phyloP scores from a whole-genome alignment of 805 yeast genomes.

The Maudiozyma pseudohumilis region DNA sequence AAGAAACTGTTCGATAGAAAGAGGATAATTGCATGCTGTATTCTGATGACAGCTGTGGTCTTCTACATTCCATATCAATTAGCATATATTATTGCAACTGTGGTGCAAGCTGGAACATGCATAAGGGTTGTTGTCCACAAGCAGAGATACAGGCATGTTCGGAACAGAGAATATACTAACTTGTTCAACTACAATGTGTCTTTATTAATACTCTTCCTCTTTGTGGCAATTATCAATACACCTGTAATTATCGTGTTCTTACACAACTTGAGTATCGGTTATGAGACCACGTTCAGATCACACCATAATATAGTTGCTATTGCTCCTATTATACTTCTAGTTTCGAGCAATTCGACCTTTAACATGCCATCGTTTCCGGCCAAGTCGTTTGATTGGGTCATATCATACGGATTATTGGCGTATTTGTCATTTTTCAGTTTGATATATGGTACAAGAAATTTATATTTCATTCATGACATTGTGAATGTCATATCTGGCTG shows the following conservation, averaged over 20 bases:
- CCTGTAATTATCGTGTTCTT: slow-evolving; percentile 75
- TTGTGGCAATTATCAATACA: slow-evolving; percentile 69
- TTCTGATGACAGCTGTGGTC: slow-evolving; percentile 39
- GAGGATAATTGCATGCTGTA: slow-evolving; percentile 27
- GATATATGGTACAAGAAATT: slow-evolving; percentile 67
- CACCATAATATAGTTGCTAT: slow-evolving; percentile 78
- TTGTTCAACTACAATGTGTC: slow-evolving; percentile 54
- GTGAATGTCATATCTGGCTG: slow-evolving; percentile 52
- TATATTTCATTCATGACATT: slow-evolving; percentile 78
- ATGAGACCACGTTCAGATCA: slow-evolving; percentile 79
- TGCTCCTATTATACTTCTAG: slow-evolving; percentile 56
- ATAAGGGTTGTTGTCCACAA: slow-evolving; percentile 27
- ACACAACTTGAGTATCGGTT: slow-evolving; percentile 64
- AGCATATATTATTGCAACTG: slow-evolving; percentile 51
- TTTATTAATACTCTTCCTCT: slow-evolving; percentile 54
- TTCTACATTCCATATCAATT: slow-evolving; percentile 74
- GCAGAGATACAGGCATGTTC: neutral
- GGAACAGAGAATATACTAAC: slow-evolving; percentile 17
- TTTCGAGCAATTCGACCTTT: slow-evolving; percentile 44
- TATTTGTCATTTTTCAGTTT: slow-evolving; percentile 54
- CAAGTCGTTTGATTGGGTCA: slow-evolving; percentile 19
- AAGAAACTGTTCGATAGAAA: slow-evolving; percentile 15
- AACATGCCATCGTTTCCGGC: slow-evolving; percentile 32
- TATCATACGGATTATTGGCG: slow-evolving; percentile 32
- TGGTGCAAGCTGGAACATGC: slow-evolving; percentile 49